phyloP scores from a whole-genome alignment of 192 early-diverging fungal genomes.

The Rhizophagus clarus region DNA sequence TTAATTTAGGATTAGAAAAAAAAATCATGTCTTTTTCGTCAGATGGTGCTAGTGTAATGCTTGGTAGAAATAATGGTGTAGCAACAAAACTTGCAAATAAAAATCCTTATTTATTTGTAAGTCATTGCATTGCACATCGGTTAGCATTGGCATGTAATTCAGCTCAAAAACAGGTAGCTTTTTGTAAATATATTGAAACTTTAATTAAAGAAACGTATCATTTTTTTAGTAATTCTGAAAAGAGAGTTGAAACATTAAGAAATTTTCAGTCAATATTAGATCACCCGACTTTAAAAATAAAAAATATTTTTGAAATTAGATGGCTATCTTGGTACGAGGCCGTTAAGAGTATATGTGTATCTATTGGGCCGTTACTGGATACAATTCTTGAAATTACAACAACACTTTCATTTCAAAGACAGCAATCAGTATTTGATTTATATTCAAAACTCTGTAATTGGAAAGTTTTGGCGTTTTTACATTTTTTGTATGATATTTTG shows the following conservation, averaged over 20 bases:
- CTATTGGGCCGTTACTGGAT: neutral
- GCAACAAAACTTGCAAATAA: neutral
- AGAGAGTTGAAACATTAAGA: neutral
- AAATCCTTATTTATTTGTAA: neutral
- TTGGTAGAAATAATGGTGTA: neutral
- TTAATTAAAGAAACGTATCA: neutral
- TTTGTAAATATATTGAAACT: neutral
- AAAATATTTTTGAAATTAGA: slow-evolving; percentile 1
- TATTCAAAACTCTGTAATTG: neutral
- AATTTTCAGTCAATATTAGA: neutral
- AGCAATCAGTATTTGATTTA: neutral
- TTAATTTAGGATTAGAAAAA: neutral
- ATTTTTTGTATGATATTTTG: slow-evolving; percentile 5
- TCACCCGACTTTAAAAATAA: neutral
- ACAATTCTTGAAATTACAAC: neutral
- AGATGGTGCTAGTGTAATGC: neutral
- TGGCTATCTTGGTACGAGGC: slow-evolving; percentile 1
- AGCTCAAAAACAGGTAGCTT: neutral
- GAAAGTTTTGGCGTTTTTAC: neutral
- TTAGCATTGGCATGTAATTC: neutral
- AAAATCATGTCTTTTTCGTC: neutral
- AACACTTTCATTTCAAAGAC: neutral
- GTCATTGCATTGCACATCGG: neutral
- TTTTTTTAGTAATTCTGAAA: neutral
- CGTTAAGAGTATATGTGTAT: neutral